phyloP scores from a whole-genome alignment of 2,329 filamentous ascomycete genomes.

The Zymoseptoria tritici region DNA sequence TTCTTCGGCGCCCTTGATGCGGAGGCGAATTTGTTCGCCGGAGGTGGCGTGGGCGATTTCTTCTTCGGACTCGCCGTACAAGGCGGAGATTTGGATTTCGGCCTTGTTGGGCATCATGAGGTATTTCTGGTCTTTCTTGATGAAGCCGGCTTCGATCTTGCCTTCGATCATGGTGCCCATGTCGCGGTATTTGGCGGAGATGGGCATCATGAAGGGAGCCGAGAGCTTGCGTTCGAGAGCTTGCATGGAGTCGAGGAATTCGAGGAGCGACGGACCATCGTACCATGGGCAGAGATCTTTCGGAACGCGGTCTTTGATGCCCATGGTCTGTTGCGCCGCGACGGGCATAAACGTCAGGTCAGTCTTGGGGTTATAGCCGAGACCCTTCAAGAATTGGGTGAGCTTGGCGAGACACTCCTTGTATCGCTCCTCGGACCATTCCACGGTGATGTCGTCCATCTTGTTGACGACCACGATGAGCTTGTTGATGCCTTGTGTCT shows the following conservation, averaged over 20 bases:
- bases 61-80: constrained; percentile 95
- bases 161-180: constrained; percentile 97
- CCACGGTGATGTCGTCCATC: constrained; percentile 95
- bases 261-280: constrained; percentile 79
- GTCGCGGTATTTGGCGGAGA: constrained; percentile 93
- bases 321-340: constrained; percentile 75
- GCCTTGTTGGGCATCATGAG: constrained; percentile 96
- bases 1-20: constrained; percentile 90
- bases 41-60: constrained; percentile 75
- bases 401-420: constrained; percentile 91
- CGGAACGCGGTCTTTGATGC: constrained; percentile 82
- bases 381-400: constrained; percentile 75
- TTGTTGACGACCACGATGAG: constrained; percentile 94
- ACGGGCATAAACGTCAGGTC: constrained; percentile 96
- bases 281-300: constrained; percentile 75
- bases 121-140: constrained; percentile 80
- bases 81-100: constrained; percentile 68
- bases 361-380: constrained; percentile 89
- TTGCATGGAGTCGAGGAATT: constrained; percentile 91
- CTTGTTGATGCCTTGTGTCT: constrained; percentile 97
- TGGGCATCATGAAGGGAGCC: constrained; percentile 98
- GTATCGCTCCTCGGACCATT: constrained; percentile 91
- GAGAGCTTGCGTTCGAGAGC: constrained; percentile 92
- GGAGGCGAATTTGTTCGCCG: constrained; percentile 88
- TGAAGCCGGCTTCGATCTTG: constrained; percentile 88